phyloP scores from a whole-genome alignment of 306 rosid species.

The peach (Prunus persica) region DNA sequence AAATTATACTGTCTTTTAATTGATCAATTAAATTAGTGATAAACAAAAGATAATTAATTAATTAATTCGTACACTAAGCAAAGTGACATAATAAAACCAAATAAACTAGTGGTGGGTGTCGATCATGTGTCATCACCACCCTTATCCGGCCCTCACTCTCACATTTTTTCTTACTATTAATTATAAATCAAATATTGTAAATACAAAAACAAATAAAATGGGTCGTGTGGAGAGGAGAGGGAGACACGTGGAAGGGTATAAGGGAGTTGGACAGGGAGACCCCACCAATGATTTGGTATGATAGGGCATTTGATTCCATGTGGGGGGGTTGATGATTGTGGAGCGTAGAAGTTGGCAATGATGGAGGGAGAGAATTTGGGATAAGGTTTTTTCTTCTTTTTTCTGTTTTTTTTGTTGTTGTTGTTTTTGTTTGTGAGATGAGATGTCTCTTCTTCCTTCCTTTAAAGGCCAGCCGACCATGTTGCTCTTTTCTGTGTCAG shows the following conservation, averaged over 20 bases:
- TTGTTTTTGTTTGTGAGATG: not conserved
- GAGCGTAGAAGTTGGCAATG: constrained; percentile 61
- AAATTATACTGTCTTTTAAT: constrained; percentile 11
- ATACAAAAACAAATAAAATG: not conserved
- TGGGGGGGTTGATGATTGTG: constrained; percentile 57
- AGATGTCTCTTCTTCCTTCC: constrained; percentile 16
- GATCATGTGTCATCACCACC: constrained; percentile 37
- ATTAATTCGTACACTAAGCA: constrained; percentile 21
- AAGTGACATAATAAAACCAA: constrained; percentile 39
- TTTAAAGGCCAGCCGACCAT: constrained; percentile 54
- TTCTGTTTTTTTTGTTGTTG: too few relatives aligned
- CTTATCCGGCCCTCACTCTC: not conserved
- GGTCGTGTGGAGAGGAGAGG: constrained; percentile 17
- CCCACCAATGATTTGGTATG: constrained; percentile 87
- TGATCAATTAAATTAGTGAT: constrained; percentile 2
- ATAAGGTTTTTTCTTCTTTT: constrained; percentile 35
- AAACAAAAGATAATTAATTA: constrained; percentile 19
- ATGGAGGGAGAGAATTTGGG: constrained; percentile 46
- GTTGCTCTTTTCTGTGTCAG: constrained; percentile 23
- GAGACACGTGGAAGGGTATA: constrained; percentile 26
- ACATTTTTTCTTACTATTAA: not conserved
- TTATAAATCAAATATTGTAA: not conserved
- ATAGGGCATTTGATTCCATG: constrained; percentile 77
- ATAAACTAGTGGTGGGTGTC: constrained; percentile 40
- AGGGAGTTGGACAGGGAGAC: constrained; percentile 36